These are phyloP conservation scores for Tylopilus intermedius DNA, from an alignment of 768 basidiomycete species.

Conservation along the genomic window DNA sequence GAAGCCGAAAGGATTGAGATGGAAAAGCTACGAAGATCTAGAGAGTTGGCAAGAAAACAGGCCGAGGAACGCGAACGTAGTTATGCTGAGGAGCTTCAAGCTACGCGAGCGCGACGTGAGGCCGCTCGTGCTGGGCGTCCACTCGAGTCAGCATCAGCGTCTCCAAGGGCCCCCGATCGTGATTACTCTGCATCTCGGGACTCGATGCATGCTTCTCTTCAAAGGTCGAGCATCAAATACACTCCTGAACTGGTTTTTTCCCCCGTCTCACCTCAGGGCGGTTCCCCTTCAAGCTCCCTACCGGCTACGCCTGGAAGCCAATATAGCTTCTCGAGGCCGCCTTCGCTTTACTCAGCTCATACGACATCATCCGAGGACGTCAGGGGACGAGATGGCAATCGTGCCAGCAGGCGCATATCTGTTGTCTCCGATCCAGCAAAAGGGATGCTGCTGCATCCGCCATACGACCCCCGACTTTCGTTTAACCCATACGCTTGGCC, in stretches of 20 bases:
- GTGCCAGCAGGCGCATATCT: constrained; percentile 39
- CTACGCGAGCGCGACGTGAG: constrained; percentile 59
- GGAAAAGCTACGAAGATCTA: constrained; percentile 47
- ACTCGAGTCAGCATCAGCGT: constrained; percentile 20
- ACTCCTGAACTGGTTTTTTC: constrained; percentile 42
- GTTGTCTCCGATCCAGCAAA: constrained; percentile 33
- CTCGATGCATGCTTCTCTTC: constrained; percentile 27
- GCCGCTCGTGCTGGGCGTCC: constrained; percentile 44
- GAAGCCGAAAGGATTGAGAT: constrained; percentile 44
- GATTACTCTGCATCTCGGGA: constrained; percentile 37
- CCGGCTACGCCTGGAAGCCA: constrained; percentile 34
- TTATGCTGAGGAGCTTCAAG: constrained; percentile 57
- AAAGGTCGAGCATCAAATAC: constrained; percentile 35
- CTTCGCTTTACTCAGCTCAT: constrained; percentile 51
- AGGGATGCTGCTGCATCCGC: constrained; percentile 19
- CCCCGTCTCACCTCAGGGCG: constrained; percentile 33
- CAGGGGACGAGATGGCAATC: constrained; percentile 37
- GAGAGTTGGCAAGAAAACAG: constrained; percentile 28
- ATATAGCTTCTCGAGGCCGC: constrained; percentile 43
- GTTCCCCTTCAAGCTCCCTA: constrained; percentile 51
- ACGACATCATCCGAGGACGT: constrained; percentile 57
- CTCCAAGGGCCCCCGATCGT: constrained; percentile 21
- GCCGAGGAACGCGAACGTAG: constrained; percentile 50
- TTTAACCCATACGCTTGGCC: constrained; percentile 30
- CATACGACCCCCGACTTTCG: constrained; percentile 26